Percentiles rank a stretch among this genome's conserved stretches.
These are phyloP conservation scores for Pythium periplocum DNA, from an alignment of 352 stramenopile genomes.

Conservation along the genomic window DNA sequence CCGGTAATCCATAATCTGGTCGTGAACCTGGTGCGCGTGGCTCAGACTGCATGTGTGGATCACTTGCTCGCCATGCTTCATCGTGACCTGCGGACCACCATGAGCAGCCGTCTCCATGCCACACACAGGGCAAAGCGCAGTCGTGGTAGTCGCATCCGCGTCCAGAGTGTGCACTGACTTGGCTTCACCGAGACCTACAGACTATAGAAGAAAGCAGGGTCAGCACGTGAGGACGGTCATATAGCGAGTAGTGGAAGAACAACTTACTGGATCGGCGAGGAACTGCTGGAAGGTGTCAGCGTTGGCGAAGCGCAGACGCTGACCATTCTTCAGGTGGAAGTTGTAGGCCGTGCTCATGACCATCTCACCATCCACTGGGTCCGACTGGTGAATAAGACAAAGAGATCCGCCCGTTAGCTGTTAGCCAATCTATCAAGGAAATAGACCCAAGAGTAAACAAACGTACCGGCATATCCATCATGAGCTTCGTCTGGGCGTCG, in stretches of 20 bases:
- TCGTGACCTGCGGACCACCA: constrained; percentile 40
- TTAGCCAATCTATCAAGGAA: background rate
- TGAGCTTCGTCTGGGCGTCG: constrained; percentile 4
- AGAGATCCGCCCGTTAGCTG: background rate
- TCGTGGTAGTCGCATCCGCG: constrained; percentile 1
- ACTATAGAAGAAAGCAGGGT: too few relatives aligned
- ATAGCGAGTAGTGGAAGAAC: too few relatives aligned
- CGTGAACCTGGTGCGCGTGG: constrained; percentile 58
- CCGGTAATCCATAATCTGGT: constrained; percentile 42
- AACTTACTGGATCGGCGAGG: constrained; percentile 35
- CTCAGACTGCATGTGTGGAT: constrained; percentile 69
- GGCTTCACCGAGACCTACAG: constrained; percentile 32
- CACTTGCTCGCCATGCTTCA: constrained; percentile 48
- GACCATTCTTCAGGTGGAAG: constrained; percentile 62
- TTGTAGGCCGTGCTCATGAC: constrained; percentile 55
- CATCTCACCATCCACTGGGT: constrained; percentile 63
- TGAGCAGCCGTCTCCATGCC: constrained; percentile 56
- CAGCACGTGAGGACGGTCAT: too few relatives aligned
- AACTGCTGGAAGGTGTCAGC: constrained; percentile 50
- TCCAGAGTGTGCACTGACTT: constrained; percentile 17
- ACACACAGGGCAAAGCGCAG: constrained; percentile 53
- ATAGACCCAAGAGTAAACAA: background rate
- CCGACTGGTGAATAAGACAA: constrained; percentile 25
- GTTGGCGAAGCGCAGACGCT: constrained; percentile 53
- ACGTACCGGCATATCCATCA: constrained; percentile 65